A percentile compares a stretch with the other conserved stretches of the same genome.
Evolutionary conservation across 345 rosid genomes (phyloP).

Genomic region (Rhodamnia argentea): DNA sequence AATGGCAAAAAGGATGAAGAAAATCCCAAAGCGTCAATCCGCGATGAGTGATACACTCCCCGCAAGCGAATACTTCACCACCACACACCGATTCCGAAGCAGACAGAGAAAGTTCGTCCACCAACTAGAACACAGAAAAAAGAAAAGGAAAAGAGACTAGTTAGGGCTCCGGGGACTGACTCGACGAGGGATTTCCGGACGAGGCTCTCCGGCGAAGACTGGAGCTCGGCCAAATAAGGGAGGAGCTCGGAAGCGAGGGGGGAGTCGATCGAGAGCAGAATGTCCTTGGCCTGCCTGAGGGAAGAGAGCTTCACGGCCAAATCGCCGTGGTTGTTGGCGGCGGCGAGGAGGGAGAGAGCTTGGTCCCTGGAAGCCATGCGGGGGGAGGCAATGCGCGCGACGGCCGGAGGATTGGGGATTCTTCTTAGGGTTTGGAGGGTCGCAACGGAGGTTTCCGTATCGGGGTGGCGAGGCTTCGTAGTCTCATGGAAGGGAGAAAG

Average conservation of each 20-base stretch:
- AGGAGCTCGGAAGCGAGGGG: conserved; percentile 67
- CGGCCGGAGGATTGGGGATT: not conserved
- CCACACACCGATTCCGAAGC: not conserved
- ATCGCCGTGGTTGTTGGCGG: conserved; percentile 72
- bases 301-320: conserved; percentile 89
- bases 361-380: conserved; percentile 41
- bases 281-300: conserved; percentile 65
- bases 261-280: conserved; percentile 53
- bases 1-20: not conserved
- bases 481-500: not conserved
- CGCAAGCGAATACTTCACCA: not conserved
- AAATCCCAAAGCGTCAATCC: not conserved
- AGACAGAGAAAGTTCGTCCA: not conserved
- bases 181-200: conserved; percentile 65
- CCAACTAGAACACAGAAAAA: not conserved
- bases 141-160: not conserved
- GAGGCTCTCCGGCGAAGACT: conserved; percentile 58
- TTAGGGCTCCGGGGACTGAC: conserved; percentile 36
- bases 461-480: not conserved
- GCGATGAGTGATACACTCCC: not conserved
- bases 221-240: conserved; percentile 72
- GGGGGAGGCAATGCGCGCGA: not conserved
- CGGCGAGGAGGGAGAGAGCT: conserved; percentile 70
- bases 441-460: not conserved
- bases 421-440: not conserved